A percentile compares a stretch with the other conserved stretches of the same genome.
phyloP scores from a whole-genome alignment of 768 basidiomycete species.

The Naganishia vaughanmartiniae region DNA sequence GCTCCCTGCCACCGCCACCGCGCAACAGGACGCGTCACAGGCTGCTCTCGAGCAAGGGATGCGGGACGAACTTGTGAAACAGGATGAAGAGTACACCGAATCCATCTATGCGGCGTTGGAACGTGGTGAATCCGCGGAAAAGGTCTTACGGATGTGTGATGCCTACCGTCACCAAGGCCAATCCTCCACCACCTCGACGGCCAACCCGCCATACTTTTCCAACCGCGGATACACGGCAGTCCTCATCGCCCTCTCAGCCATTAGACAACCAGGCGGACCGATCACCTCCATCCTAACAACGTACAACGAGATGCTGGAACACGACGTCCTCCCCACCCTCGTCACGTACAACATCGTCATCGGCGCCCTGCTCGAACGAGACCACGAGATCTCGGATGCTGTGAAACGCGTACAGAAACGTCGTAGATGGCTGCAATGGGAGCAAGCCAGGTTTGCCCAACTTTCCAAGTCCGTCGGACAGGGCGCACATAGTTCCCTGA shows the following conservation, averaged over 20 bases:
- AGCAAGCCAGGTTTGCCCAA: neutral
- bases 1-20: neutral
- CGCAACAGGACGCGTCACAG: too few relatives aligned
- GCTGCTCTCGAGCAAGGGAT: constrained; percentile 3
- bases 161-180: constrained; percentile 34
- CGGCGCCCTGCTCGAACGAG: constrained; percentile 63
- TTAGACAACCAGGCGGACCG: constrained; percentile 57
- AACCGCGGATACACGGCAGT: constrained; percentile 65
- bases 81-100: constrained; percentile 23
- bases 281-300: constrained; percentile 62
- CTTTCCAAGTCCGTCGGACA: neutral
- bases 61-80: constrained; percentile 18
- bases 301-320: constrained; percentile 70
- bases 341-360: constrained; percentile 66
- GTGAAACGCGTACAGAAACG: constrained; percentile 55
- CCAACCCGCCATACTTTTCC: constrained; percentile 36
- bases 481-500: neutral
- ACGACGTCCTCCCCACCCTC: constrained; percentile 63
- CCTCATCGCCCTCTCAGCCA: constrained; percentile 57
- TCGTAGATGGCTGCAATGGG: constrained; percentile 21
- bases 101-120: constrained; percentile 19
- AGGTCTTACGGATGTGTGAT: constrained; percentile 27
- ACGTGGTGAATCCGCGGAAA: constrained; percentile 2
- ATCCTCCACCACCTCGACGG: neutral
- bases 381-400: constrained; percentile 61